phyloP scores from a whole-genome alignment of 805 yeast genomes.

The Lachancea nothofagi region DNA sequence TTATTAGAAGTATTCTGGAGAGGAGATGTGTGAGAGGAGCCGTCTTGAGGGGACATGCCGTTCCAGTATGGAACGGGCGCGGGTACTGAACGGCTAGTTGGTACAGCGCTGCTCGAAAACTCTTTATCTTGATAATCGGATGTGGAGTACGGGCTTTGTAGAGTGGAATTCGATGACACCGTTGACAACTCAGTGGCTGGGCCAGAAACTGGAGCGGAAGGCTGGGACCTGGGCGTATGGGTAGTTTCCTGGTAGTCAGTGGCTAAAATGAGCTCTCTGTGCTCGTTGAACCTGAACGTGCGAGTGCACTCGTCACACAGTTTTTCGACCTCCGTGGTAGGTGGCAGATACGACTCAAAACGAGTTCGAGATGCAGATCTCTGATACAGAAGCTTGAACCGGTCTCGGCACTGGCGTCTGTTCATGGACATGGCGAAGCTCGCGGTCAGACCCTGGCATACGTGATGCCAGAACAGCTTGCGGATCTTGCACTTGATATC shows the following conservation, averaged over 20 bases:
- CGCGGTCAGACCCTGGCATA: slow-evolving; percentile 1
- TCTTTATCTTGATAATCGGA: no score
- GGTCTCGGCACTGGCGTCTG: slow-evolving; percentile 9
- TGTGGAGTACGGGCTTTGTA: no score
- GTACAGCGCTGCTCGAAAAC: no score
- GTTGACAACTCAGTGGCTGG: no score
- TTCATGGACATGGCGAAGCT: slow-evolving; percentile 4
- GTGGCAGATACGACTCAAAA: slow-evolving; percentile 2
- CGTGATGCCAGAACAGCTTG: slow-evolving; percentile 8
- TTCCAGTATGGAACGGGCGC: no score
- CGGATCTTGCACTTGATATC: slow-evolving; percentile 1
- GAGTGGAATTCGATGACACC: no score
- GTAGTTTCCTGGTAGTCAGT: not conserved
- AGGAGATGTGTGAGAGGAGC: no score
- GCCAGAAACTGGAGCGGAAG: no score
- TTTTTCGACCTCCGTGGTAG: slow-evolving; percentile 3
- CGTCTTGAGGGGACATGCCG: no score
- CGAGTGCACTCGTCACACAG: slow-evolving; percentile 4
- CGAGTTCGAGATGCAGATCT: slow-evolving; percentile 1
- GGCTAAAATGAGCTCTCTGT: slow-evolving; percentile 1
- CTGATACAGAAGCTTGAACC: slow-evolving; percentile 8
- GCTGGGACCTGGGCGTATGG: no score
- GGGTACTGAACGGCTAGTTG: no score
- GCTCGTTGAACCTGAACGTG: slow-evolving; percentile 4
- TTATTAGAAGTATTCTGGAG: no score